These are phyloP conservation scores for Fusarium albidum DNA, from an alignment of 2,329 filamentous ascomycete genomes.

Conservation along the genomic window DNA sequence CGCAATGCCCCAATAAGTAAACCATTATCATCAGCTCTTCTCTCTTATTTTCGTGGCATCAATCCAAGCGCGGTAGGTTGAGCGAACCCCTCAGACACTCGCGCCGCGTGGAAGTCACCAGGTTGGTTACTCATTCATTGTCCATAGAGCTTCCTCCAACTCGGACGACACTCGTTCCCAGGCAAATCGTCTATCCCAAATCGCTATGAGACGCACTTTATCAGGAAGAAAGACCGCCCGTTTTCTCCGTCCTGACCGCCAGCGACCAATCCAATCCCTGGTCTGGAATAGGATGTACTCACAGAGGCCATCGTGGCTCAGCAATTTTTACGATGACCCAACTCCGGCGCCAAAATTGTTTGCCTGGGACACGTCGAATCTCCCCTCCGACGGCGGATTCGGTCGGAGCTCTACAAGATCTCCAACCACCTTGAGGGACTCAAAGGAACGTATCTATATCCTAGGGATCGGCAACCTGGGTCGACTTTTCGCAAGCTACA, in stretches of 20 bases:
- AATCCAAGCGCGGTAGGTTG: not conserved
- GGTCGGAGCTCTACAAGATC: not conserved
- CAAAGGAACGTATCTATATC: slow-evolving; percentile 71
- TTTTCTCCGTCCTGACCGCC: not conserved
- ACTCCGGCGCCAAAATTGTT: slow-evolving; percentile 46
- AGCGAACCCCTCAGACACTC: too few relatives aligned
- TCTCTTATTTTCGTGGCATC: too few relatives aligned
- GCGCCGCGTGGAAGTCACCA: too few relatives aligned
- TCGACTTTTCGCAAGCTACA: slow-evolving; percentile 76
- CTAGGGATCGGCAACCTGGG: slow-evolving; percentile 85
- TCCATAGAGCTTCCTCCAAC: not conserved
- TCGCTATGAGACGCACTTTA: slow-evolving; percentile 10
- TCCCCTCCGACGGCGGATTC: slow-evolving; percentile 20
- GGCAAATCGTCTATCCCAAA: not conserved
- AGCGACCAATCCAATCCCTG: not conserved
- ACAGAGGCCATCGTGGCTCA: slow-evolving; percentile 46
- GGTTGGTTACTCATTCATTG: not conserved
- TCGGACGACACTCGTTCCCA: not conserved
- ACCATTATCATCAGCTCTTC: too few relatives aligned
- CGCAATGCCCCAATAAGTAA: too few relatives aligned
- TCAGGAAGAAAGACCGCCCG: not conserved
- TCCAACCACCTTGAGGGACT: slow-evolving; percentile 12
- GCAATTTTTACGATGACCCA: slow-evolving; percentile 37
- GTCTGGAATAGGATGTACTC: slow-evolving; percentile 35
- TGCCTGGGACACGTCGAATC: slow-evolving; percentile 46